Conservation (phyloP, 2,329 filamentous ascomycete genomes). For the Aspergillus sp. region DNA sequence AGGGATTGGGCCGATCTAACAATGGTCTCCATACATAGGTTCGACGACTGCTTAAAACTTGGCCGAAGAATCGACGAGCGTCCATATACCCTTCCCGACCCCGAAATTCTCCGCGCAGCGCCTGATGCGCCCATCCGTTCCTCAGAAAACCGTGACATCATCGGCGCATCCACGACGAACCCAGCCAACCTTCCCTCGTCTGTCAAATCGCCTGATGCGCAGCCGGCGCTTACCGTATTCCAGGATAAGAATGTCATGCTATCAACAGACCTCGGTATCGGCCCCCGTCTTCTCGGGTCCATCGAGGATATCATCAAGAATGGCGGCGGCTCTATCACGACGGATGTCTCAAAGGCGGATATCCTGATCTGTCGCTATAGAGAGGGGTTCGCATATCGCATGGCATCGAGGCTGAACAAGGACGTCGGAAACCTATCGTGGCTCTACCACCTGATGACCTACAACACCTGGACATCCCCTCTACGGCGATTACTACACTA, state of each 20-base stretch:
- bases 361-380: conserved; percentile 87
- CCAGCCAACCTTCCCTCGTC: conserved; percentile 44
- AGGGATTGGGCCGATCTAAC: conserved; percentile 21
- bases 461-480: conserved; percentile 86
- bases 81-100: conserved; percentile 82
- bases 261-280: conserved; percentile 71
- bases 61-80: conserved; percentile 86
- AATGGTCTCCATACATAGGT: conserved; percentile 56
- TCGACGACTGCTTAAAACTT: conserved; percentile 92
- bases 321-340: conserved; percentile 70
- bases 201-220: conserved; percentile 28
- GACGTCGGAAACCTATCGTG: conserved; percentile 90
- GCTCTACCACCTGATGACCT: conserved; percentile 88
- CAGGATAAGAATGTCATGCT: conserved; percentile 75
- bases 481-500: conserved; percentile 84
- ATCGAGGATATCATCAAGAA: conserved; percentile 69
- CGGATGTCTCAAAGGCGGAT: conserved; percentile 68
- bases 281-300: conserved; percentile 64
- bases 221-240: conserved; percentile 70
- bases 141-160: conserved; percentile 61
- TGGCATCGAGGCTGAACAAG: conserved; percentile 73
- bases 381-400: conserved; percentile 74
- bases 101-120: conserved; percentile 70
- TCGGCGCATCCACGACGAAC: conserved; percentile 64
- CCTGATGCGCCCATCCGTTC: conserved; percentile 60